Evolutionary conservation across 805 yeast species (phyloP), one percentile per base, ranked within the genome.

Genomic region (Hanseniaspora meyeri): DNA sequence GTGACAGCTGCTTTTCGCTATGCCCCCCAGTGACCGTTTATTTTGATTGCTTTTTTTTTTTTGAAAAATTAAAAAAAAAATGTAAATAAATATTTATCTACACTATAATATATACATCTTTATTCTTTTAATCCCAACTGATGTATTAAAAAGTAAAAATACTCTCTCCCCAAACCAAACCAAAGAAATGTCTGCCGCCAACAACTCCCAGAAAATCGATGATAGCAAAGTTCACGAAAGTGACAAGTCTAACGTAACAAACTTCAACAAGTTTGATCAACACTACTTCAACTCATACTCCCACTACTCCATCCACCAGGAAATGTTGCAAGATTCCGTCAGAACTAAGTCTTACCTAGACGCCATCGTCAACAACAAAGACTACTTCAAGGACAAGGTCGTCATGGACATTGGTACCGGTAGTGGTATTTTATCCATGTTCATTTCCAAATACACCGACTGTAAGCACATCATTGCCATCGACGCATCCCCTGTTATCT

Each of bases 361-460:
- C 60, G 96, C 97, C 55, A 93, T 93, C 70, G 81, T 81, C 73
- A 88, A 87, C 70, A 93, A 93, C 75, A 83, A 83, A 65, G 85
- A 84, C 62, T 72, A 88, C 55, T 91, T 93, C 76, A 88, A 89
- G 69, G 97, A 82, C 71, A 93, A 93, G 74, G 73, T 91, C 59
- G 99, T 93, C 8, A 75, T 93, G 58, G 99, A 93, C 72, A 98
- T 93, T 58, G 99, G 99, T 51, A 95, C 98, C 71, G 99, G 99
- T 63, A 93, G 98, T 20, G 99, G 98, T 63, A 89, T 93, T 62
- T 74, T 93, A 60, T 90, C 97, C 29, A 87, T 93, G 96, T 93
- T 93, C 76, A 97, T 97, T 17, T 96, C 91, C 51, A 84, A 83
- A 67, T 53, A 53, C 47, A 95, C 97, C n/a, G 99, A 98, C 62